Evolutionary conservation across 805 yeast species (phyloP), one percentile per base, ranked within the genome.

Genomic region (Candida incommunis): DNA sequence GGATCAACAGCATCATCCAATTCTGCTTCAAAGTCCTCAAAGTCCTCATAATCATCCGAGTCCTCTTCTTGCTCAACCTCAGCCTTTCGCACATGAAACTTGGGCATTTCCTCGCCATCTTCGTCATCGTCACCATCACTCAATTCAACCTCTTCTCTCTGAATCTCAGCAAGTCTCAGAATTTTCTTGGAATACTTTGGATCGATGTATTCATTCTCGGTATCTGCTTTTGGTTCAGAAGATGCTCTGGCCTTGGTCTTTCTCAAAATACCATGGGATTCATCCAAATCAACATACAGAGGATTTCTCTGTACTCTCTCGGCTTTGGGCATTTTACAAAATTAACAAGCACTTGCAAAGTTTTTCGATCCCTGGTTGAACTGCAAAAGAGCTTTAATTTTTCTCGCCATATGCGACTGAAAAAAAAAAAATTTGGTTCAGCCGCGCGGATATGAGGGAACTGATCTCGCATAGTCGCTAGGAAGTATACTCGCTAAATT

Each of bases 141-240:
- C 20, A 88, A 61, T 59, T 92, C 99, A n/a, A n/a, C n/a, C 41
- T 83, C 87, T 63, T 87, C 37, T 9, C 37, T 96, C 66, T 92
- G 99, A 56, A 82, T 90, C 54, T 75, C 79, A 18, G 98, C 99
- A 50, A 92, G 70, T 60, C 82, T 84, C 52, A 92, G 69, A 62
- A 92, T 88, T 64, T 77, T 85, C 62, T 94, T 72, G 1, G 96
- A 84, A 24, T 85, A 67, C 18, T 76, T 69, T 18, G 96, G 82
- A 66, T 90, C 96, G 34, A 92, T 70, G 53, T 66, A 80, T 40
- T 72, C 78, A 41, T 79, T 87, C 22, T 71, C 79, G 29, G 69
- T 65, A 47, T 69, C 72, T 11, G 70, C 75, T 16, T 60, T 65
- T 4, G 57, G 62, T 13, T 59, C 67, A 21, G 66, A 63, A 34